Base-by-base conservation (phyloP, 768 basidiomycete genomes). In the Thelephora aurantiotincta region DNA sequence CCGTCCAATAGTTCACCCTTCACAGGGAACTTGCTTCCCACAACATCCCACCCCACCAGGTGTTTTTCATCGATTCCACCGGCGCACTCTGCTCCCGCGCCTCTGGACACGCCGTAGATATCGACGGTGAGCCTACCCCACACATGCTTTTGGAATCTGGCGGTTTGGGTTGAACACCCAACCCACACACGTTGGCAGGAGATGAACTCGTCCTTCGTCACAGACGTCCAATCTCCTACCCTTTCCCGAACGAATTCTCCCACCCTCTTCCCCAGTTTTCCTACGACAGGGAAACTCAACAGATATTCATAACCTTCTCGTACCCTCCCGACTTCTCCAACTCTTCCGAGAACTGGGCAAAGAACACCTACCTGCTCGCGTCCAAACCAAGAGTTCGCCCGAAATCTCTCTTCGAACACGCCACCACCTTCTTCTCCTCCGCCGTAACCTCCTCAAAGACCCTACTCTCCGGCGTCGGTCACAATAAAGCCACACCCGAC, bases 31-130 rank as follows among this genome's bases (percentile, higher is more conserved):
- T 9, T 11, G 13, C 18, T 37, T n/a, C 16, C 9, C 46, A 20
- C 4, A 19, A 48, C 2, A 35, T 6, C 14, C 6, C 14, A 11
- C 22, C 23, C 44, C 12, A 16, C 45, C 46, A 89, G 82, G 82
- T 90, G 14, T 90, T 88, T 65, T 90, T 85, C 65, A 74, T 90
- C 46, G 88, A 91, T 59, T 72, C 74, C 2, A 74, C 75, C 16
- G 87, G 88, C 16, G 77, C 77, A 9, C 62, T 90, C 36, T 90
- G 84, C 59, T 85, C 87, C 7, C 73, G 82, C 54, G 73, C 77
- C 3, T 75, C 86, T 13, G 88, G 88, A 0, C 86, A 89, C 62
- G 88, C 86, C 6, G 65, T 91, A 34, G 87, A 91, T 55, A 63
- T 90, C 33, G 77, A 89, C 69, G 74, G 86, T 81, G 60, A 19